Conservation (phyloP, 768 basidiomycete genomes). For the Suillus occidentalis region DNA sequence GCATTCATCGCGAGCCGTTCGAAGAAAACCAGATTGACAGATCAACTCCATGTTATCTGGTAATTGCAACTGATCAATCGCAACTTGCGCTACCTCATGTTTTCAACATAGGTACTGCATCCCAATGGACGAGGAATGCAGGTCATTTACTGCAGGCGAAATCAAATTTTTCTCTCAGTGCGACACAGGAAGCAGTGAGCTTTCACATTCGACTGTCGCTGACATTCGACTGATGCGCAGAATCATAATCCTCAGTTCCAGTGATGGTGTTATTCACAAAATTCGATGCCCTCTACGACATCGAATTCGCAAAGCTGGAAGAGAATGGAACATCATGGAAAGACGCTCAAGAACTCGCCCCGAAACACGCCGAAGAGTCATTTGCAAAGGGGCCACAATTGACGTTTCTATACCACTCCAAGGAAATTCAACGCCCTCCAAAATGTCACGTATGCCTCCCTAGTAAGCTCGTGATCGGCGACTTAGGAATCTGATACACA, state of each 20-base stretch:
- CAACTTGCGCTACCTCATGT: not conserved
- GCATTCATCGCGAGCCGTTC: not conserved
- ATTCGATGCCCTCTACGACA: conserved; percentile 31
- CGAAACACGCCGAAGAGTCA: conserved; percentile 12
- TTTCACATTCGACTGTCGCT: not conserved
- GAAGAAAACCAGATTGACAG: accelerated
- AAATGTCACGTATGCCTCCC: not conserved
- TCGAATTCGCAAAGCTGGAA: conserved; percentile 18
- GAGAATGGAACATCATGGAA: conserved; percentile 12
- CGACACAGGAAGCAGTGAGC: conserved; percentile 13
- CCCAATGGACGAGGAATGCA: conserved; percentile 21
- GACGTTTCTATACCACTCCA: not conserved
- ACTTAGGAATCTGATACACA: not conserved
- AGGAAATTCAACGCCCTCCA: not conserved
- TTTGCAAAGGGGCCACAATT: conserved; percentile 1
- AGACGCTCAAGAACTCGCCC: conserved; percentile 14
- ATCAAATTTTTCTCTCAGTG: conserved; percentile 16
- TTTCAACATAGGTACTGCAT: conserved; percentile 39
- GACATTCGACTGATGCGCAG: not conserved
- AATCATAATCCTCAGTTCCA: conserved; percentile 39
- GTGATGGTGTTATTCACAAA: conserved; percentile 41
- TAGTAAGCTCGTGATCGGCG: not conserved
- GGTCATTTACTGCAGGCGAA: conserved; percentile 31
- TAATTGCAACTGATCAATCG: conserved; percentile 10
- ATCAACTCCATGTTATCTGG: conserved; percentile 42